Evolutionary conservation across 345 rosid genomes (phyloP).

Genomic region (Aquilaria sinensis): DNA sequence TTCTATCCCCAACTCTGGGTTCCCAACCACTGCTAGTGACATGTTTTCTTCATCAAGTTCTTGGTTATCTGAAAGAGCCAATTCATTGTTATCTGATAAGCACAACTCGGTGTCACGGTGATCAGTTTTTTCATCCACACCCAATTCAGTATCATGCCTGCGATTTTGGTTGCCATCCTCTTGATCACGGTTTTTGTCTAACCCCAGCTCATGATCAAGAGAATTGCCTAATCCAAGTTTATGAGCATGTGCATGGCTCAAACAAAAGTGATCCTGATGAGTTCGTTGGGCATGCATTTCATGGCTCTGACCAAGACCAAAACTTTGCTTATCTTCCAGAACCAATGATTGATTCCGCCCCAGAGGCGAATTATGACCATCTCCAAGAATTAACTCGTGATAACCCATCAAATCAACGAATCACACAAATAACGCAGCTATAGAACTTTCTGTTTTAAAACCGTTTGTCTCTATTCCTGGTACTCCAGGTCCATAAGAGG

Average conservation of each 20-base stretch:
- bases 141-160: slow-evolving; percentile 45
- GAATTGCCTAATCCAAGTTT: slow-evolving; percentile 52
- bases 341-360: slow-evolving; percentile 65
- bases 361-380: slow-evolving; percentile 48
- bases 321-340: slow-evolving; percentile 51
- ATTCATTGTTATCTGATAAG: slow-evolving; percentile 50
- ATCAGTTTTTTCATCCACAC: slow-evolving; percentile 47
- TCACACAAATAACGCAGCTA: too few species aligned
- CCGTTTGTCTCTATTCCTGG: too few species aligned
- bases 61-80: slow-evolving; percentile 60
- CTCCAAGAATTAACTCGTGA: slow-evolving; percentile 77
- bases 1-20: slow-evolving; percentile 56
- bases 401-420: slow-evolving; percentile 48
- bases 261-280: too few species aligned
- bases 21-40: slow-evolving; percentile 45
- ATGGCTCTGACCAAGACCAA: slow-evolving; percentile 60
- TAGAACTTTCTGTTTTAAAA: too few species aligned
- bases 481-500: too few species aligned
- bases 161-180: slow-evolving; percentile 46
- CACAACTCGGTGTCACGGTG: slow-evolving; percentile 42
- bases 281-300: slow-evolving; percentile 13
- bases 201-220: slow-evolving; percentile 48
- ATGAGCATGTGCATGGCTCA: background rate
- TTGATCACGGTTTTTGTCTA: slow-evolving; percentile 52
- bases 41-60: slow-evolving; percentile 58